These are phyloP conservation scores for Lactarius evosmus DNA, from an alignment of 768 basidiomycete species.

Conservation along the genomic window DNA sequence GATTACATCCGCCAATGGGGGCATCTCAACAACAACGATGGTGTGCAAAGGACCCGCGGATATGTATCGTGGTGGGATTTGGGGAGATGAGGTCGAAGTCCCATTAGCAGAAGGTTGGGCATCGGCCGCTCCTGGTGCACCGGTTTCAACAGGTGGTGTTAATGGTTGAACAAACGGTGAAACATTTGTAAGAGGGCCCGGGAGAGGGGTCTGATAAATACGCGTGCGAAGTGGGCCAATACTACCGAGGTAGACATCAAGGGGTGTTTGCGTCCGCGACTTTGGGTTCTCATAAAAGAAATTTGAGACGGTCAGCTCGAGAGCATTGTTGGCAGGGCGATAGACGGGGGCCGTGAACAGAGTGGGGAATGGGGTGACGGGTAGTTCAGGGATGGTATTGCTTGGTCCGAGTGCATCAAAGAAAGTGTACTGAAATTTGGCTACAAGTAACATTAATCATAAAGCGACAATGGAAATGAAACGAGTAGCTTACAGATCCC, in stretches of 20 bases:
- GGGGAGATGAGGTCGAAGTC: conserved; percentile 11
- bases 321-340: conserved; percentile 62
- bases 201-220: conserved; percentile 68
- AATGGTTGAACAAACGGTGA: conserved; percentile 55
- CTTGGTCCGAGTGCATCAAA: conserved; percentile 86
- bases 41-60: conserved; percentile 61
- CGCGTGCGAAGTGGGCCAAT: conserved; percentile 81
- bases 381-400: conserved; percentile 67
- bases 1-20: conserved; percentile 68
- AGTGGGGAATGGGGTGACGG: conserved; percentile 89
- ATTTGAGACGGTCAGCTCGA: conserved; percentile 84
- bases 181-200: conserved; percentile 63
- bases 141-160: conserved; percentile 34
- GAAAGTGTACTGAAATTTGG: conserved; percentile 93
- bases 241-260: conserved; percentile 87
- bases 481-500: conserved; percentile 72
- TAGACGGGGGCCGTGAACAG: conserved; percentile 78
- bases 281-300: conserved; percentile 80
- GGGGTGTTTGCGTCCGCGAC: conserved; percentile 58
- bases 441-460: conserved; percentile 39
- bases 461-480: conserved; percentile 12
- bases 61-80: conserved; percentile 49
- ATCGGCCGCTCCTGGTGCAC: conserved; percentile 17
- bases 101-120: conserved; percentile 18
- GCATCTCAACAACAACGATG: conserved; percentile 84